Base-by-base conservation (phyloP, 2,329 filamentous ascomycete species). In the Neopestalotiopsis rosae region DNA sequence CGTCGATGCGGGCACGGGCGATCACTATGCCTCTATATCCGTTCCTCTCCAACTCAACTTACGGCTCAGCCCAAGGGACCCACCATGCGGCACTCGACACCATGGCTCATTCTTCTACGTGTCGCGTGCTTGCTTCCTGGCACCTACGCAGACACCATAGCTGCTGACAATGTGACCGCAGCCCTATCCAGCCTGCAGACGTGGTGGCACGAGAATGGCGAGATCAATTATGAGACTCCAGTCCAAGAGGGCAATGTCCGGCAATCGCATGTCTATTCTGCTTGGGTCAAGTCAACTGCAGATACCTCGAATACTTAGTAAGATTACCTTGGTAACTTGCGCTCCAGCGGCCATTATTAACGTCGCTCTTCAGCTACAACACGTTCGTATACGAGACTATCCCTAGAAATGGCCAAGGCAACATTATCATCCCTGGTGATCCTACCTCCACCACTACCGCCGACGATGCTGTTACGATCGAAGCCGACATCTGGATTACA, bases 341-440 rank as follows among this genome's bases (percentile, higher is more conserved):
- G 14, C 24, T 10, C 12, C 64, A 4, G 10, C 17, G 17, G 30
- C 57, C 20, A 32, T 6, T 32, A 59, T 28, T 59, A 12, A 59
- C 14, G 20, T 30, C 14, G 7, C 4, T 59, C 57, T 59, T 13
- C 30, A 67, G 65, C 30, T 67, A 72, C 52, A 72, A 78, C 65
- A 80, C 79, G 1, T 81, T 81, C 64, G 78, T 78, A 10, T 80
- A 81, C 67, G 78, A 81, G 69, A 69, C 73, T 40, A 80, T 81
- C 40, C 79, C 79, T 0, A 71, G 79, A 14, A 81, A 79, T 69
- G 79, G 79, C n/a, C 78, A 78, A 61, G 77, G 75, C 12, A 74
- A 76, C 17, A 78, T 79, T 49, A 72, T 69, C 2, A 72, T 74
- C 24, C 73, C 76, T 3, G 71, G 63, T 17, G 64, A 66, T 58